Evolutionary conservation across 495 filamentous ascomycete genomes (phyloP).

Genomic region (Aspergillus biplanus): DNA sequence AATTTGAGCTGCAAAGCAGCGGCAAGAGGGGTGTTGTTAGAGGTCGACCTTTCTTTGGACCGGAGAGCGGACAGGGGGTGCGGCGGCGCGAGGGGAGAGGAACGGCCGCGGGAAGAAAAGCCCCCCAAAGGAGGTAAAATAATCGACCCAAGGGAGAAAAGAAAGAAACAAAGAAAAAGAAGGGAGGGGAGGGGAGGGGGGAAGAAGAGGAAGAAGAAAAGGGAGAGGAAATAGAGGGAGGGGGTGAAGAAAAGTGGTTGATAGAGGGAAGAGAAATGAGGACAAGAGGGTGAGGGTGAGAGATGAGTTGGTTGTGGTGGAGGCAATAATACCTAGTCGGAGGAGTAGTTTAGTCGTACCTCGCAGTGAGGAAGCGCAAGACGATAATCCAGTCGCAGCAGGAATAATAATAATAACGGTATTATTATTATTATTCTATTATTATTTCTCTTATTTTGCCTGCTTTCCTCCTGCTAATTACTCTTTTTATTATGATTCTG

Average conservation of each 20-base stretch:
- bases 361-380: not conserved
- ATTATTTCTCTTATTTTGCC: not conserved
- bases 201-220: slow-evolving; percentile 7
- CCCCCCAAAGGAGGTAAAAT: slow-evolving; percentile 20
- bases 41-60: slow-evolving; percentile 22
- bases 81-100: slow-evolving; percentile 27
- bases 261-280: slow-evolving; percentile 2
- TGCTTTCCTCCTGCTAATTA: not conserved
- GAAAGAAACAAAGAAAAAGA: slow-evolving; percentile 18
- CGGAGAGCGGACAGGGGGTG: slow-evolving; percentile 26
- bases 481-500: not conserved
- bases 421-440: slow-evolving; percentile 6
- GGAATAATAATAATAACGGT: slow-evolving; percentile 9
- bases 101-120: slow-evolving; percentile 21
- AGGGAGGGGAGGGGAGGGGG: slow-evolving; percentile 11
- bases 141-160: slow-evolving; percentile 26
- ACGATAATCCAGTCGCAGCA: slow-evolving; percentile 6
- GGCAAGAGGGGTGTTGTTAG: slow-evolving; percentile 20
- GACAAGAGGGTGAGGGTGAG: slow-evolving; percentile 12
- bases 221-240: not conserved
- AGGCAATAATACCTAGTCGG: not conserved
- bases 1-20: slow-evolving; percentile 14
- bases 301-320: slow-evolving; percentile 1
- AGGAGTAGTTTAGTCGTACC: not conserved
- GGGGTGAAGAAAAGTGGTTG: not conserved